phyloP scores from a whole-genome alignment of 2,329 filamentous ascomycete species.

The Trichoderma lentiforme region DNA sequence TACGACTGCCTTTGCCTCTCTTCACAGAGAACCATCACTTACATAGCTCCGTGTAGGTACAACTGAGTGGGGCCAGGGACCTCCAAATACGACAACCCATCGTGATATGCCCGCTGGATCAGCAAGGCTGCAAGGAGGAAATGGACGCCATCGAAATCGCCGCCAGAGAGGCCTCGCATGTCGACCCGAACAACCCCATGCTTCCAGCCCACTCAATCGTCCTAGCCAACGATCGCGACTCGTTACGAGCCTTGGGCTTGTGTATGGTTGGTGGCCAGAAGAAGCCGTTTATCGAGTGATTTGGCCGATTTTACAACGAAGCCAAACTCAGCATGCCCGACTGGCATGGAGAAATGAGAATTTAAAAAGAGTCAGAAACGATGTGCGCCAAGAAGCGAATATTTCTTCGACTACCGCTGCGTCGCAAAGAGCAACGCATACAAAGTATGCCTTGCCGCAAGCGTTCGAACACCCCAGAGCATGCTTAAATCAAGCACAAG shows the following conservation, averaged over 20 bases:
- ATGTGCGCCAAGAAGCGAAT: background rate
- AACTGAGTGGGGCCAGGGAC: conserved; percentile 82
- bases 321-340: background rate
- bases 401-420: background rate
- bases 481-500: background rate
- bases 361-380: background rate
- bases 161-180: conserved; percentile 83
- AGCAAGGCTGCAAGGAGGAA: conserved; percentile 94
- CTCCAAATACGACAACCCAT: conserved; percentile 88
- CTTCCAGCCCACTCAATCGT: conserved; percentile 83
- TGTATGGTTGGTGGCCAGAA: conserved; percentile 62
- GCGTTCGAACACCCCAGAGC: background rate
- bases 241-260: conserved; percentile 59
- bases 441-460: background rate
- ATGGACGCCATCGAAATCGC: conserved; percentile 98
- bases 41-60: conserved; percentile 57
- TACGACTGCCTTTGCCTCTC: too few relatives aligned
- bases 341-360: background rate
- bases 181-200: conserved; percentile 87
- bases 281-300: conserved; percentile 62
- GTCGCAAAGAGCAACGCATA: background rate
- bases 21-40: conserved; percentile 17
- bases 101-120: conserved; percentile 91
- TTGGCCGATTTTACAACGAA: background rate
- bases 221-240: conserved; percentile 68